Base-by-base conservation (phyloP, 2,329 filamentous ascomycete genomes). In the Hymenoscyphus repandus region DNA sequence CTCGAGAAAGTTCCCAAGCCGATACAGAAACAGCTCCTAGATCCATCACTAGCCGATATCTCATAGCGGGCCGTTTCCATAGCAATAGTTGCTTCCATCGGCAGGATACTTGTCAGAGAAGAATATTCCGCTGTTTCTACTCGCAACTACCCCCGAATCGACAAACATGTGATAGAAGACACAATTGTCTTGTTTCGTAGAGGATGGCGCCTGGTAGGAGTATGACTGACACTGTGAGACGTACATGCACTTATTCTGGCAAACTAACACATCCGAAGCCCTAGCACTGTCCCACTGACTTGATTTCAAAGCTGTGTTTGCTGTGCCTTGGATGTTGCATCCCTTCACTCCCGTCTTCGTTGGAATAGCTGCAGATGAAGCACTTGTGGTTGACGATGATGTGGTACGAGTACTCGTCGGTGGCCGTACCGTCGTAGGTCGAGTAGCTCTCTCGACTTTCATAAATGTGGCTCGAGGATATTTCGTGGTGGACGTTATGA, bases 71-170 rank as follows among this genome's bases (percentile, higher is more conserved):
- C 4, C 17, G 31, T 36, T 52, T 6, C 49, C 51, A 40, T 54
- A 58, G 27, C 53, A 54, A 39, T 48, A 52, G 36, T 58, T 52
- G 15, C 42, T 53, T 36, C 49, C 53, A 52, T 55, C 53, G 7
- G 37, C 45, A 3, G 53, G 53, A 53, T 55, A 58, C 33, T 58
- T 58, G 30, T 58, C 55, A 12, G 53, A 57, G n/a, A 57, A 55
- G 32, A 38, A 53, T 22, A 57, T 53, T 3, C 50, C 55, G 45
- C 52, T 57, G 6, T 31, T 45, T 13, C 17, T 45, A 31, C 45
- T 51, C 20, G 42, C 20, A 5, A 33, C 42, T n/a, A 57, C 50
- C 11, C 45, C 47, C 12, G 43, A 47, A 33, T 41, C 27, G 11
- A 50, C 52, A 9, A 49, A 48, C 27, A 52, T 50, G 18, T 52